phyloP scores from a whole-genome alignment of 2,329 filamentous ascomycete species.

The Ceratocystis huliohia region DNA sequence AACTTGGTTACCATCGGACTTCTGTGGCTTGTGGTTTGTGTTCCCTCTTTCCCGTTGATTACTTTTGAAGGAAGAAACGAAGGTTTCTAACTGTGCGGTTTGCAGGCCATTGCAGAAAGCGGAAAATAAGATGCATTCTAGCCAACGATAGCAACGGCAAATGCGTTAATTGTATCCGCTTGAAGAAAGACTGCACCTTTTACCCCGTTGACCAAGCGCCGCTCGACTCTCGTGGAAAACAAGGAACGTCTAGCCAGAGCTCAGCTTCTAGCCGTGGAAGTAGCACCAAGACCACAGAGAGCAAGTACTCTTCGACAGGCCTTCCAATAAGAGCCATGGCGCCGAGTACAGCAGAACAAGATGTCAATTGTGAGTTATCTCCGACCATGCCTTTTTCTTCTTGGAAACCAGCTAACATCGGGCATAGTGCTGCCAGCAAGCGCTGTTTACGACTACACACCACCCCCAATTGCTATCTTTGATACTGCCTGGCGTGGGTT shows the following conservation, averaged over 20 bases:
- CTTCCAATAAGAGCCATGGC: slow-evolving; percentile 35
- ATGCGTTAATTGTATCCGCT: slow-evolving; percentile 82
- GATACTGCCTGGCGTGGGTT: background rate
- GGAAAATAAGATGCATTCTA: slow-evolving; percentile 85
- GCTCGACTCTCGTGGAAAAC: slow-evolving; percentile 34
- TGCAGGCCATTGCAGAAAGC: slow-evolving; percentile 74
- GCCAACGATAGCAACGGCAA: slow-evolving; percentile 60
- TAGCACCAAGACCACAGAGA: slow-evolving; percentile 9
- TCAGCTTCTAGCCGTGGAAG: background rate
- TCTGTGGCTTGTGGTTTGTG: slow-evolving; percentile 89
- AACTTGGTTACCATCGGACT: slow-evolving; percentile 87
- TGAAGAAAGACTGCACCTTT: slow-evolving; percentile 92
- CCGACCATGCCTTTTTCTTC: slow-evolving; percentile 27
- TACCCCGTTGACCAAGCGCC: slow-evolving; percentile 68
- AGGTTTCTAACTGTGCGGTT: background rate
- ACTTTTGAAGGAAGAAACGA: background rate
- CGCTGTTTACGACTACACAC: background rate
- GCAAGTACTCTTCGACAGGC: slow-evolving; percentile 28
- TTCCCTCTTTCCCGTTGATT: background rate
- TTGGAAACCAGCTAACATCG: background rate
- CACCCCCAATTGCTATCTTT: background rate
- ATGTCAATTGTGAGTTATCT: slow-evolving; percentile 35
- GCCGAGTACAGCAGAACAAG: slow-evolving; percentile 24
- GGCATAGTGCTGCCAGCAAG: background rate
- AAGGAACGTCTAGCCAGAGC: slow-evolving; percentile 26